These are phyloP conservation scores for Ilex paraguariensis DNA, from an alignment of 305 asterid species.

Conservation along the genomic window DNA sequence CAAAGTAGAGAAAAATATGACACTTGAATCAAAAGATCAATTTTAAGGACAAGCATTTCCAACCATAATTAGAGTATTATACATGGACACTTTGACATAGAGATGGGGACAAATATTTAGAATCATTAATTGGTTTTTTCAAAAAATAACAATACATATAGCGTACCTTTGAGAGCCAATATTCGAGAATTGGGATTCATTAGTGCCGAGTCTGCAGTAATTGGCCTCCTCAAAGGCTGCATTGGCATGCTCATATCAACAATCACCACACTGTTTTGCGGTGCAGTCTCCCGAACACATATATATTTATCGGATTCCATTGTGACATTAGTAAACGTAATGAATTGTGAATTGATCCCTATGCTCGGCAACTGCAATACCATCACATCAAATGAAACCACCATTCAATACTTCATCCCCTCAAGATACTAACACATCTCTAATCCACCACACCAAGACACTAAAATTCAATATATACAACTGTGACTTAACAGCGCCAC, in stretches of 20 bases:
- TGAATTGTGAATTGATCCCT: slow-evolving; percentile 96
- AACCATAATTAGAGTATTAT: not conserved
- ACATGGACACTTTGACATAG: not conserved
- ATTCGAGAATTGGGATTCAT: slow-evolving; percentile 94
- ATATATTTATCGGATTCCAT: slow-evolving; percentile 98
- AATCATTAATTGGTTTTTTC: not conserved
- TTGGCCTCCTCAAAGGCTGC: slow-evolving; percentile 96
- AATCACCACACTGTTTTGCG: slow-evolving; percentile 94
- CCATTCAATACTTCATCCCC: slow-evolving; percentile 15
- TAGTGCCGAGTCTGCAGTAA: slow-evolving; percentile 98
- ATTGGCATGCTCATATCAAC: slow-evolving; percentile 92
- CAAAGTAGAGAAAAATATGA: not conserved
- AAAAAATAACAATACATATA: slow-evolving; percentile 4
- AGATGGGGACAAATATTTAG: not conserved
- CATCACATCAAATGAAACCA: slow-evolving; percentile 24
- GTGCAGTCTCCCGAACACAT: slow-evolving; percentile 95
- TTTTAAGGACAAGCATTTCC: not conserved
- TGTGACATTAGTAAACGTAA: slow-evolving; percentile 94
- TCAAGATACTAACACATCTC: not conserved
- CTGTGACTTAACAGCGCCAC: not conserved
- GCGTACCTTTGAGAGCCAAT: slow-evolving; percentile 78
- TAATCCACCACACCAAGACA: not conserved
- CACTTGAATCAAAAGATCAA: not conserved
- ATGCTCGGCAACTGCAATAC: slow-evolving; percentile 83
- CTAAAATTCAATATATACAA: not conserved